These are phyloP conservation scores for Syzygium aqueum DNA, from an alignment of 345 rosid genomes.

Conservation along the genomic window DNA sequence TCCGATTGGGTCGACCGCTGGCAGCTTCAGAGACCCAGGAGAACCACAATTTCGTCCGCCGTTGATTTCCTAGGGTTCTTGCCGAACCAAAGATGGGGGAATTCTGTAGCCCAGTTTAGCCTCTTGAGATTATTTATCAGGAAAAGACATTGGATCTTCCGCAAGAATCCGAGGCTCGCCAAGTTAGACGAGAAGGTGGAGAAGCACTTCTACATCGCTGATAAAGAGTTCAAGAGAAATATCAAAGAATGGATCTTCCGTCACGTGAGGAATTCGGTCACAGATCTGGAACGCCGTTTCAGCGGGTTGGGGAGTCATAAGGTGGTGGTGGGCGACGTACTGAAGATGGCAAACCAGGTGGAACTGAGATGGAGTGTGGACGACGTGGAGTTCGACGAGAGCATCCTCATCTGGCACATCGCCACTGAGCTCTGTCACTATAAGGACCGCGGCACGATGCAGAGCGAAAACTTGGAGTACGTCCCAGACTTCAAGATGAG, in stretches of 20 bases:
- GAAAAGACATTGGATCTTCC: background rate
- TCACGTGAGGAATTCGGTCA: accelerated
- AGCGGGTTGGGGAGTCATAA: background rate
- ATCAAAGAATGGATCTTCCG: background rate
- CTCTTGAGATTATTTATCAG: background rate
- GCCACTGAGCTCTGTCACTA: background rate
- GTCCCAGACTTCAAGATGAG: background rate
- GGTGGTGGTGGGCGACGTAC: accelerated
- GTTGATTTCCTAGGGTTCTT: background rate
- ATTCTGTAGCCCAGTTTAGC: background rate
- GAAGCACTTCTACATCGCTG: background rate
- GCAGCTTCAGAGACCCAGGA: background rate
- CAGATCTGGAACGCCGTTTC: too few relatives aligned
- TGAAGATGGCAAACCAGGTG: accelerated
- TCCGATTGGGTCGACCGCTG: background rate
- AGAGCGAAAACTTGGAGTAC: accelerated
- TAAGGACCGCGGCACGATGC: accelerated
- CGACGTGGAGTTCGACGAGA: background rate
- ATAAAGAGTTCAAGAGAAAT: background rate
- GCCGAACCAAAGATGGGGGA: background rate
- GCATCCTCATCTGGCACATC: background rate
- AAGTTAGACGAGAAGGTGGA: background rate
- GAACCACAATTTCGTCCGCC: background rate
- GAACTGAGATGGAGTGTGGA: background rate
- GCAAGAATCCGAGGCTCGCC: accelerated